phyloP scores from a whole-genome alignment of 306 rosid genomes.

The Urtica urens region DNA sequence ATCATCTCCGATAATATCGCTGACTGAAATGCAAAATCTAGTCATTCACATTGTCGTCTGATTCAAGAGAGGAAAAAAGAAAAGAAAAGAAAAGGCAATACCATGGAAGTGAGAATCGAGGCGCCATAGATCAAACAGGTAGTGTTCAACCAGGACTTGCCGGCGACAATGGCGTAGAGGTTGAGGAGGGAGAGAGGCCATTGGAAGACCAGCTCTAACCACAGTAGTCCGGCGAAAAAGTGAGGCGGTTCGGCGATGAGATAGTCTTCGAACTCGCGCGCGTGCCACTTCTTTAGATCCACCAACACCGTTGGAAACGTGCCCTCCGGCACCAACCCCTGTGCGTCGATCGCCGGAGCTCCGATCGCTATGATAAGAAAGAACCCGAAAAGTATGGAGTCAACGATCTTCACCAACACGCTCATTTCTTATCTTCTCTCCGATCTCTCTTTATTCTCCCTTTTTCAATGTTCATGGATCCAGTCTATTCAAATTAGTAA shows the following conservation, averaged over 20 bases:
- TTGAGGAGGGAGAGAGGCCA: slow-evolving; percentile 60
- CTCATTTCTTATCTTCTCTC: slow-evolving; percentile 27
- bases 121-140: slow-evolving; percentile 69
- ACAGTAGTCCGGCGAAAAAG: slow-evolving; percentile 55
- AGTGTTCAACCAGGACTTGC: slow-evolving; percentile 61
- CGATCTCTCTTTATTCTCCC: not conserved
- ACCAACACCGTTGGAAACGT: slow-evolving; percentile 35
- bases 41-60: too few relatives aligned
- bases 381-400: slow-evolving; percentile 37
- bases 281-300: slow-evolving; percentile 35
- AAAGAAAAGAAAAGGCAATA: slow-evolving; percentile 13
- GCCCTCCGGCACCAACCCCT: slow-evolving; percentile 32
- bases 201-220: slow-evolving; percentile 62
- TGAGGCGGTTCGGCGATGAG: slow-evolving; percentile 40
- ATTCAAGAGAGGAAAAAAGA: not conserved
- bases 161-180: slow-evolving; percentile 37
- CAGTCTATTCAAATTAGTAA: not conserved
- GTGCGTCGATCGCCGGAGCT: slow-evolving; percentile 47
- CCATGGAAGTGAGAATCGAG: slow-evolving; percentile 52
- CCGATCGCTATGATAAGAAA: slow-evolving; percentile 30
- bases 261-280: slow-evolving; percentile 40
- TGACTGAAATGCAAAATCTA: slow-evolving; percentile 47
- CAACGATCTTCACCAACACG: slow-evolving; percentile 33
- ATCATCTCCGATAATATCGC: slow-evolving; percentile 47
- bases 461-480: not conserved